These are phyloP conservation scores for Ustulina deusta DNA, from an alignment of 2,329 filamentous ascomycete genomes.

Conservation along the genomic window DNA sequence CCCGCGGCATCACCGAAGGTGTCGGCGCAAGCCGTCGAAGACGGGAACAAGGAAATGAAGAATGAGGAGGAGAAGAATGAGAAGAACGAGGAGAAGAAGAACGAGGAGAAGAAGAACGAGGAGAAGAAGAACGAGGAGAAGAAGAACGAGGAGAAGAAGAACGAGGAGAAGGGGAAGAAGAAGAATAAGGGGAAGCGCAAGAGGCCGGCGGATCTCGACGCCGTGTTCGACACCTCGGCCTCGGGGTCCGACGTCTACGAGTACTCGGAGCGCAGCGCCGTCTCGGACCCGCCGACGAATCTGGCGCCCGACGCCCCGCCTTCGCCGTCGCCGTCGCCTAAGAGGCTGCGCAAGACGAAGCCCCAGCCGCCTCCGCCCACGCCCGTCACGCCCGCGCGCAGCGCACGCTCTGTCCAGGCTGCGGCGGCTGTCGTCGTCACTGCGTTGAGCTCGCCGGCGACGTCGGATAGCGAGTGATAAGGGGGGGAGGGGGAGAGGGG, in stretches of 20 bases:
- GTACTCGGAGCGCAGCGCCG: constrained; percentile 46
- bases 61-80: too few relatives aligned
- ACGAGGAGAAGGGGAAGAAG: background rate
- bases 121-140: too few relatives aligned
- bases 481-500: too few relatives aligned
- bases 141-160: background rate
- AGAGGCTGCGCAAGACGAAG: constrained; percentile 5
- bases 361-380: background rate
- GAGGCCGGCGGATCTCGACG: constrained; percentile 1
- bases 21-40: too few relatives aligned
- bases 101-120: background rate
- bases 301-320: constrained; percentile 29
- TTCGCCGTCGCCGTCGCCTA: constrained; percentile 9
- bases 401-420: background rate
- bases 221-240: too few relatives aligned
- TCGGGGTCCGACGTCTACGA: constrained; percentile 44
- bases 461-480: background rate
- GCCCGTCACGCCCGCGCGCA: background rate
- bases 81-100: background rate
- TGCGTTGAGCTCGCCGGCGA: background rate
- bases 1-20: too few relatives aligned
- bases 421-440: background rate
- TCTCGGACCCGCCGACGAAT: constrained; percentile 39
- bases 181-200: constrained; percentile 37
- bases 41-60: too few relatives aligned